phyloP scores from a whole-genome alignment of 441 rosid genomes.

The Breynia disticha region DNA sequence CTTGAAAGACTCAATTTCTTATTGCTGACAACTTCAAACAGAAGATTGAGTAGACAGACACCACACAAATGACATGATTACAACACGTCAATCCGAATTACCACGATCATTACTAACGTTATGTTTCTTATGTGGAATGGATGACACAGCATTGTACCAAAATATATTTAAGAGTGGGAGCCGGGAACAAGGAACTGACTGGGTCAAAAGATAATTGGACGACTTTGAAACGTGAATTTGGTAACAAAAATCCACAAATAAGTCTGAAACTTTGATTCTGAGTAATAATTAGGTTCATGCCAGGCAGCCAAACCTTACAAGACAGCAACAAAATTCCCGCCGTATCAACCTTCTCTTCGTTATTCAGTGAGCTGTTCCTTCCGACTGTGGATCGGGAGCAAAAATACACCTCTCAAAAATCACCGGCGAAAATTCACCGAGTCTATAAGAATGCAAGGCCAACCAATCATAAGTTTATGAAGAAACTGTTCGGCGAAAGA shows the following conservation, averaged over 20 bases:
- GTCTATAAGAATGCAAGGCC: background rate
- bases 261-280: slow-evolving; percentile 12
- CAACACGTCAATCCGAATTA: too few species aligned
- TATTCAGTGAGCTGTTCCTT: slow-evolving; percentile 23
- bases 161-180: too few species aligned
- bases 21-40: too few species aligned
- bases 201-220: background rate
- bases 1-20: too few species aligned
- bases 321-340: slow-evolving; percentile 15
- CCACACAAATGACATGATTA: too few species aligned
- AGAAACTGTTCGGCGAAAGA: too few species aligned
- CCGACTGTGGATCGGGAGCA: slow-evolving; percentile 14
- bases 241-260: background rate
- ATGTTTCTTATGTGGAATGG: too few species aligned
- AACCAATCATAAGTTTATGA: too few species aligned
- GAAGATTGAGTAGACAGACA: too few species aligned
- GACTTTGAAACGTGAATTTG: background rate
- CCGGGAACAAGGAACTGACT: too few species aligned
- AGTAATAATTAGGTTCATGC: slow-evolving; percentile 3
- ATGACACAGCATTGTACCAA: too few species aligned
- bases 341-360: slow-evolving; percentile 9
- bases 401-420: slow-evolving; percentile 9
- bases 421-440: slow-evolving; percentile 9
- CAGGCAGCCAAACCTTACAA: slow-evolving; percentile 6
- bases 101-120: too few species aligned